Evolutionary conservation across 73 alveolate species (phyloP), one percentile per base, ranked within the genome.

Genomic region (Stentor coeruleus): DNA sequence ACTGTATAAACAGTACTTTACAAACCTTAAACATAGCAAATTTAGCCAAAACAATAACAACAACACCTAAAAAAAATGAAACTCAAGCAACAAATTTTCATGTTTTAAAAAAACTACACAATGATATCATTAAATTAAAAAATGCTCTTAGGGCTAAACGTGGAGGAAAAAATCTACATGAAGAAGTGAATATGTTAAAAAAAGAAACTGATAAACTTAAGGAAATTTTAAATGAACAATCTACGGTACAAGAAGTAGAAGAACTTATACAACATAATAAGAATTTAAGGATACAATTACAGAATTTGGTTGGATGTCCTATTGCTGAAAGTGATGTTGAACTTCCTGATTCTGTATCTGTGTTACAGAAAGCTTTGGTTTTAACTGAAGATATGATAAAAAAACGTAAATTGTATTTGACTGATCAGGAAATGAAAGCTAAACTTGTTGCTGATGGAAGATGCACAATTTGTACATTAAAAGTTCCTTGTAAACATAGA

Each of bases 251-350:
- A 15, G 92, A 90, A 33, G 87, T 92, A 1, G 96, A 92, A 75
- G 41, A 87, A 75, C 77, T 92, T 76, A 92, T 82, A 80, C 33
- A 87, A 59, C 95, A 92, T 85, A 92, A 92, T 85, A 92, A 93
- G 73, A 79, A 87, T 3, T 85, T 92, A 89, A 87, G 88, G 73
- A 58, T 83, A 35, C 92, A 90, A 77, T 74, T 92, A 15, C 81
- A 75, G 58, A 33, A 20, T 66, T 66, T 66, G 66, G 66, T 49
- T 49, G 66, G 66, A 49, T 11, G 66, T 6, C 66, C 66, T 11
- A 49, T 20, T 49, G 40, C 79, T 66, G 40, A 66, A 26, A 66
- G 11, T 20, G 37, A 66, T 20, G 79, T 20, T 66, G 37, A 20
- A 11, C 39, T 66, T 37, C 79, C 79, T 66, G 79, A 66, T 20